phyloP scores from a whole-genome alignment of 164 flowering plant species.

The Macadamia integrifolia region DNA sequence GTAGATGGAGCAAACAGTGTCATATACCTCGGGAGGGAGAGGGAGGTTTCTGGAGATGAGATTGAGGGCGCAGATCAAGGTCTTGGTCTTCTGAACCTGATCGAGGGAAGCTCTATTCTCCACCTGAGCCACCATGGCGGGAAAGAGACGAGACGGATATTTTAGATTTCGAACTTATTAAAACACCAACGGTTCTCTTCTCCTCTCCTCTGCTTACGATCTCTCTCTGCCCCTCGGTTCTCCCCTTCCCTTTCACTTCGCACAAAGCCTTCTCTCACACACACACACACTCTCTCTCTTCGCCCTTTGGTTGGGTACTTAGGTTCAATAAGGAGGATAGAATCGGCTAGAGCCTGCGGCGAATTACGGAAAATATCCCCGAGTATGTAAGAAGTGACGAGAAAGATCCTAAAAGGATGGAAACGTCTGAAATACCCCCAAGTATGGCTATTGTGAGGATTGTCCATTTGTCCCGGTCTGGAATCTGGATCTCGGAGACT shows the following conservation, averaged over 20 bases:
- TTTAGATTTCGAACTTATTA: slow-evolving; percentile 3
- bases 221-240: neutral
- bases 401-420: no score
- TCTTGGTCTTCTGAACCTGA: slow-evolving; percentile 43
- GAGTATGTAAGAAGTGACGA: no score
- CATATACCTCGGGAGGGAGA: slow-evolving; percentile 58
- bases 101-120: slow-evolving; percentile 21
- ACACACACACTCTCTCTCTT: neutral
- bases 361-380: no score
- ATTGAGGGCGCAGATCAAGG: slow-evolving; percentile 77
- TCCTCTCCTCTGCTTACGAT: neutral
- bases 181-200: neutral
- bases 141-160: slow-evolving; percentile 14
- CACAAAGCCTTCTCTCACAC: neutral
- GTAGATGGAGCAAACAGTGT: slow-evolving; percentile 64
- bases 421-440: no score
- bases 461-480: no score
- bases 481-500: no score
- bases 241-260: slow-evolving; percentile 1
- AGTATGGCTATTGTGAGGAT: no score
- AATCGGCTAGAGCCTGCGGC: no score
- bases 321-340: neutral
- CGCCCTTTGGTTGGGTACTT: no score
- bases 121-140: slow-evolving; percentile 38
- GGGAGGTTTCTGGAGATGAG: slow-evolving; percentile 86